These are phyloP conservation scores for Candida sanyaensis DNA, from an alignment of 1,139 yeast species.

Conservation along the genomic window DNA sequence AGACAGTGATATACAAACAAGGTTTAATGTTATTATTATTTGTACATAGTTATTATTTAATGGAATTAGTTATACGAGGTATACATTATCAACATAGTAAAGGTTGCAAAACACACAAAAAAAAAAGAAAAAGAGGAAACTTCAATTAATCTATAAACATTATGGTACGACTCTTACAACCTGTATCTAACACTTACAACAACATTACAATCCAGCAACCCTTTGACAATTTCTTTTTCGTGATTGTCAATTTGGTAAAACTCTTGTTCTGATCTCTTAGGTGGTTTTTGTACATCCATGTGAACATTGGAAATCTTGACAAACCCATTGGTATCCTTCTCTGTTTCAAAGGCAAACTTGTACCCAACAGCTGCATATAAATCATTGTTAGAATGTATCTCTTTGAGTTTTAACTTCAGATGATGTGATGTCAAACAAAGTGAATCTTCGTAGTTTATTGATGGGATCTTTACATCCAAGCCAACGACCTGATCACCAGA, in stretches of 20 bases:
- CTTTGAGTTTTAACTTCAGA: background rate
- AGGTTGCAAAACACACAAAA: too few species aligned
- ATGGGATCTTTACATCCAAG: constrained; percentile 34
- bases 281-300: background rate
- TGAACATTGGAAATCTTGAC: background rate
- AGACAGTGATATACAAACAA: constrained; percentile 4
- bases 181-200: constrained; percentile 10
- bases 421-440: constrained; percentile 23
- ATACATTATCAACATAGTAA: background rate
- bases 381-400: background rate
- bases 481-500: constrained; percentile 11
- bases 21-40: background rate
- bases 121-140: background rate
- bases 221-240: background rate
- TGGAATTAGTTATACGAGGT: background rate
- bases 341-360: constrained; percentile 3
- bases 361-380: background rate
- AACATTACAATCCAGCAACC: constrained; percentile 14
- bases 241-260: background rate
- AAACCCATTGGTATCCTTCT: background rate
- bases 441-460: constrained; percentile 29
- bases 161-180: background rate
- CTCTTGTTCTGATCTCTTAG: constrained; percentile 2
- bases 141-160: background rate
- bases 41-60: constrained; percentile 8